Evolutionary conservation across 1,284 basidiomycete species (phyloP), one percentile per base, ranked within the genome.

Genomic region (Boletus semigastroideus): DNA sequence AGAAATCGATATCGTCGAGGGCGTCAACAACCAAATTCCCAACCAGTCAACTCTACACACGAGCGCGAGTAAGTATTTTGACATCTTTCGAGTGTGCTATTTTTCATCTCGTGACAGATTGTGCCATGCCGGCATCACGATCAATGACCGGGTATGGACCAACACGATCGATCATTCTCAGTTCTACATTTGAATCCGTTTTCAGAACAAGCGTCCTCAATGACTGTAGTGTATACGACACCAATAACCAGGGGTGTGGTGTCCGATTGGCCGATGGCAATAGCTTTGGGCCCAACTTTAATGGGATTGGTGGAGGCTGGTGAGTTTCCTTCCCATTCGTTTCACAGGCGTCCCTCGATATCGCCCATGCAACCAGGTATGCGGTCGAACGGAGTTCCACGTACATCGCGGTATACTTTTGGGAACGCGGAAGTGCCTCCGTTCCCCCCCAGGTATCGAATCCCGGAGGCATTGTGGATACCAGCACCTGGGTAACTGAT

Each of bases 1-100:
- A 1, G 82, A 89, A 65, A 76, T 87, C 22, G 86, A 89, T 66
- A 84, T 89, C 44, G 49, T 88, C 14, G 87, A 89, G 66, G 86
- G 81, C 13, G 80, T 86, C 34, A 87, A 88, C 59, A 76, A 79
- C 59, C 66, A 74, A 58, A 64, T 66, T 0, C 75, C 80, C 12
- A 82, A 90, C 61, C 72, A 74, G 46, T 75, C 78, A 3, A 86
- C 83, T 13, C 69, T 92, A 11, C 89, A 91, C 64, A 87, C 86
- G 0, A 72, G 67, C 52, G 42, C 54, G 10, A 38, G 67, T 66
- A 38, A 14, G 63, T 55, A 10, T 8, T 22, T 0, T 13, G 14
- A n/a, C 2, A 7, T 10, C 5, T 17, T 20, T 47, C 3, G n/a
- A 5, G 10, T 4, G 4, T 25, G 11, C 39, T 17, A 1, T 9